phyloP scores from a whole-genome alignment of 306 rosid species.

The Medicago arabica region DNA sequence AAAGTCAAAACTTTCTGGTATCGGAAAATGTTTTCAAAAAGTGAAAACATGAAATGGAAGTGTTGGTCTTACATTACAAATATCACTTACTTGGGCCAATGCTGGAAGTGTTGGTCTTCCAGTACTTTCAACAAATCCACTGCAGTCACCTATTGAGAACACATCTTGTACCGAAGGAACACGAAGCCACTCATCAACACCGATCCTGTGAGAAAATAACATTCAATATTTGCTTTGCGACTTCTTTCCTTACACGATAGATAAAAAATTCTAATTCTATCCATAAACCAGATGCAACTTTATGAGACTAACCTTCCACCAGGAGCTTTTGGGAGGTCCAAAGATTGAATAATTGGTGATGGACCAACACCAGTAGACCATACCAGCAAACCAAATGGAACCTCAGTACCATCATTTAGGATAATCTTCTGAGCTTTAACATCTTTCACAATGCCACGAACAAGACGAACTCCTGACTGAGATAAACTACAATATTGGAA shows the following conservation, averaged over 20 bases:
- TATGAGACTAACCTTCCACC: slow-evolving; percentile 81
- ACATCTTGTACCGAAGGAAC: slow-evolving; percentile 76
- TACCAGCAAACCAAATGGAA: slow-evolving; percentile 90
- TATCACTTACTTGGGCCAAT: slow-evolving; percentile 78
- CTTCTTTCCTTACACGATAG: slow-evolving; percentile 9
- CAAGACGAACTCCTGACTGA: slow-evolving; percentile 98
- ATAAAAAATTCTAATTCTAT: slow-evolving; percentile 21
- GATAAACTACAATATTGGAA: slow-evolving; percentile 41
- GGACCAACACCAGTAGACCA: slow-evolving; percentile 99
- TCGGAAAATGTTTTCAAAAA: neutral
- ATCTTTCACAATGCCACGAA: slow-evolving; percentile 88
- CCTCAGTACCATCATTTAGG: slow-evolving; percentile 89
- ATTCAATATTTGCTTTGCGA: slow-evolving; percentile 1
- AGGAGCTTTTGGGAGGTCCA: slow-evolving; percentile 84
- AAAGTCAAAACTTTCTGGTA: slow-evolving; percentile 8
- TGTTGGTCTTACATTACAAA: neutral
- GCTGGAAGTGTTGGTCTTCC: slow-evolving; percentile 89
- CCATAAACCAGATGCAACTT: slow-evolving; percentile 3
- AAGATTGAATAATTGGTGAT: slow-evolving; percentile 63
- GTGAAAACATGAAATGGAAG: slow-evolving; percentile 1
- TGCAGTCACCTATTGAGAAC: slow-evolving; percentile 90
- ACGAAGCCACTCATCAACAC: slow-evolving; percentile 90
- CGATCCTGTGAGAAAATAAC: slow-evolving; percentile 63
- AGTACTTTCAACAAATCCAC: slow-evolving; percentile 92
- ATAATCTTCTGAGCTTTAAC: slow-evolving; percentile 72